These are phyloP conservation scores for Aspergillus sclerotioniger DNA, from an alignment of 495 filamentous ascomycete species.

Conservation along the genomic window DNA sequence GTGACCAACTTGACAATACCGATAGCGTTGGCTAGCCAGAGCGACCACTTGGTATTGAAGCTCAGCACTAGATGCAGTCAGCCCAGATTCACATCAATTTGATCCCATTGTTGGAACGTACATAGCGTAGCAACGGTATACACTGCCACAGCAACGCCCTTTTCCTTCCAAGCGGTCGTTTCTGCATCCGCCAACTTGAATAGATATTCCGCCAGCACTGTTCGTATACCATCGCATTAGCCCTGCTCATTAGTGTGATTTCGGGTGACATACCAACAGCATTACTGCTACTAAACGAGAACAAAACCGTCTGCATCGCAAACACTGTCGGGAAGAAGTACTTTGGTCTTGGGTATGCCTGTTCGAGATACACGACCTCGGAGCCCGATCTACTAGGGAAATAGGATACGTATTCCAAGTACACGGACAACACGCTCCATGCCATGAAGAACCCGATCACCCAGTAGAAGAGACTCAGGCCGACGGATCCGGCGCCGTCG, in stretches of 20 bases:
- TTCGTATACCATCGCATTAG: background rate
- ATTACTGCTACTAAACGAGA: constrained; percentile 64
- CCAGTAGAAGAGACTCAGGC: constrained; percentile 61
- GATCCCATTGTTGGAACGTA: constrained; percentile 6
- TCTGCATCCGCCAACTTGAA: constrained; percentile 47
- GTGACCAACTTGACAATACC: constrained; percentile 55
- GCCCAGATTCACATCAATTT: background rate
- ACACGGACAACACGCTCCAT: constrained; percentile 48
- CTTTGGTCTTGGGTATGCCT: constrained; percentile 59
- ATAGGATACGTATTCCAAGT: constrained; percentile 59
- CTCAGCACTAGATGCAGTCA: constrained; percentile 37
- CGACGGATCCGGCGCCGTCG: constrained; percentile 55
- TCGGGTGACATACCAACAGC: constrained; percentile 43
- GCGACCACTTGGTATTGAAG: constrained; percentile 55
- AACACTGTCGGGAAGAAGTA: constrained; percentile 62
- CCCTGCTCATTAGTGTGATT: constrained; percentile 1
- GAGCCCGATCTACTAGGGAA: constrained; percentile 65
- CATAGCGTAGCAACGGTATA: constrained; percentile 54
- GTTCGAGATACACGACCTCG: constrained; percentile 66
- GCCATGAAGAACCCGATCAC: constrained; percentile 56
- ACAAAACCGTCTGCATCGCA: constrained; percentile 55
- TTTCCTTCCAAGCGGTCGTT: constrained; percentile 56
- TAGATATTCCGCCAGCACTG: constrained; percentile 54
- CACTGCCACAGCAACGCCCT: constrained; percentile 60
- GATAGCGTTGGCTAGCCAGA: constrained; percentile 53